Percentiles rank a stretch among this genome's conserved stretches.
phyloP scores from a whole-genome alignment of 164 flowering plant genomes.

The Tetrastigma voinierianum region DNA sequence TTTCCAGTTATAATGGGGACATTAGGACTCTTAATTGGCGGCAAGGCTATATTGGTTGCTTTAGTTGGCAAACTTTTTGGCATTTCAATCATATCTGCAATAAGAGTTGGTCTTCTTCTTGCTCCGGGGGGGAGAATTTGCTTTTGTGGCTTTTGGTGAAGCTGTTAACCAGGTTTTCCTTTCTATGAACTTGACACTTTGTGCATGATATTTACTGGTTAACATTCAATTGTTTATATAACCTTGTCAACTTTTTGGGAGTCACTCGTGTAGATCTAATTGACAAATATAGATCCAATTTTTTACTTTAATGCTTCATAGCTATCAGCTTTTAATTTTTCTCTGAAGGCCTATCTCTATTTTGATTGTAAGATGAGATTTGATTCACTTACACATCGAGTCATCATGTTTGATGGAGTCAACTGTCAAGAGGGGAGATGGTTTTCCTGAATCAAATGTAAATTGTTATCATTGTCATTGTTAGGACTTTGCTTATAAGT shows the following conservation, averaged over 20 bases:
- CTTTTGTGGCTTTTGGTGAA: slow-evolving; percentile 99
- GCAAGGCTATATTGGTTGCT: slow-evolving; percentile 82
- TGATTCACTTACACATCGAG: too few species aligned
- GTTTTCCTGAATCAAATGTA: too few species aligned
- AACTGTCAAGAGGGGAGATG: too few species aligned
- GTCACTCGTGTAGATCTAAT: background rate
- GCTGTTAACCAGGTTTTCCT: slow-evolving; percentile 94
- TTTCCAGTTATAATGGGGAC: slow-evolving; percentile 77
- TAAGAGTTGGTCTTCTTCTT: slow-evolving; percentile 95
- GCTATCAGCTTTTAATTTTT: background rate
- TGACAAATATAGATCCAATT: background rate
- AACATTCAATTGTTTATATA: background rate
- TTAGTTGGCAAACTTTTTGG: slow-evolving; percentile 84
- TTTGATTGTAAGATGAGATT: too few species aligned
- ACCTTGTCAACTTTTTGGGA: background rate
- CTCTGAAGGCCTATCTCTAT: too few species aligned
- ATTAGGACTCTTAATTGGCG: slow-evolving; percentile 79
- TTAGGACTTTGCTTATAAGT: slow-evolving; percentile 1
- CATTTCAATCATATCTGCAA: slow-evolving; percentile 83
- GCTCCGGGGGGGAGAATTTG: slow-evolving; percentile 99
- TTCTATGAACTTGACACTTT: slow-evolving; percentile 4
- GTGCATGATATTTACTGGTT: background rate
- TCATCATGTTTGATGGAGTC: too few species aligned
- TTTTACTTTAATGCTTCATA: background rate
- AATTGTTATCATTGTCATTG: too few species aligned